These are phyloP conservation scores for Mycena rebaudengoi DNA, from an alignment of 768 basidiomycete genomes.

Conservation along the genomic window DNA sequence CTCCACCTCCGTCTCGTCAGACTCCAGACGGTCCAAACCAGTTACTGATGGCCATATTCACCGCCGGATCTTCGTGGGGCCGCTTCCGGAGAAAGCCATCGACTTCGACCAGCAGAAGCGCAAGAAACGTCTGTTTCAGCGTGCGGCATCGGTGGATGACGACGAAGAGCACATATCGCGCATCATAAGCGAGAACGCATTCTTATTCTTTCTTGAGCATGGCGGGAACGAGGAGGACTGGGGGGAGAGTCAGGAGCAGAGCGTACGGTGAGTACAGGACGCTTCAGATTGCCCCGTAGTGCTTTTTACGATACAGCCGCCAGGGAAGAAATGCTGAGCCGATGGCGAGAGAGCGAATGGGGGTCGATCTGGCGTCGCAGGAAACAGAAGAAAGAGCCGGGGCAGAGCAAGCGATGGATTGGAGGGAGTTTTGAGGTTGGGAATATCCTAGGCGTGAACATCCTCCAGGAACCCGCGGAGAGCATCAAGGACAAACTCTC, in stretches of 20 bases:
- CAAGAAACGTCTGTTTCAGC: constrained; percentile 37
- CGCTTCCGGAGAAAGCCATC: constrained; percentile 73
- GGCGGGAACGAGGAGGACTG: constrained; percentile 76
- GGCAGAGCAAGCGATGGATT: constrained; percentile 59
- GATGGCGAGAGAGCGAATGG: constrained; percentile 79
- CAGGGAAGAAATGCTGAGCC: constrained; percentile 62
- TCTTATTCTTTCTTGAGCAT: constrained; percentile 66
- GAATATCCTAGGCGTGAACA: constrained; percentile 73
- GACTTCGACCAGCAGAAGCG: constrained; percentile 43
- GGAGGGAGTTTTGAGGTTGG: constrained; percentile 84
- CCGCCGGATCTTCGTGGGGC: constrained; percentile 74
- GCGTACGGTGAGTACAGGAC: constrained; percentile 42
- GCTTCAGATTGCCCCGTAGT: background rate
- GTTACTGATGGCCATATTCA: constrained; percentile 45
- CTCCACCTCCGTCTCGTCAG: constrained; percentile 4
- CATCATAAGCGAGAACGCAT: constrained; percentile 68
- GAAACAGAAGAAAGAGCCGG: constrained; percentile 39
- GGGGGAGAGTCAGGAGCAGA: constrained; percentile 62
- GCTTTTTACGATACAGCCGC: background rate
- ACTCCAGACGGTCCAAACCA: no score
- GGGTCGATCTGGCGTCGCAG: constrained; percentile 52
- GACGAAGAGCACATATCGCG: constrained; percentile 51
- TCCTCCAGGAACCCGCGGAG: constrained; percentile 50
- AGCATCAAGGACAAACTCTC: constrained; percentile 22
- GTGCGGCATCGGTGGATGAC: constrained; percentile 37